A percentile compares a stretch with the other conserved stretches of the same genome.
phyloP scores from a whole-genome alignment of 2,329 filamentous ascomycete species.

The Taxawa tesnikishii region DNA sequence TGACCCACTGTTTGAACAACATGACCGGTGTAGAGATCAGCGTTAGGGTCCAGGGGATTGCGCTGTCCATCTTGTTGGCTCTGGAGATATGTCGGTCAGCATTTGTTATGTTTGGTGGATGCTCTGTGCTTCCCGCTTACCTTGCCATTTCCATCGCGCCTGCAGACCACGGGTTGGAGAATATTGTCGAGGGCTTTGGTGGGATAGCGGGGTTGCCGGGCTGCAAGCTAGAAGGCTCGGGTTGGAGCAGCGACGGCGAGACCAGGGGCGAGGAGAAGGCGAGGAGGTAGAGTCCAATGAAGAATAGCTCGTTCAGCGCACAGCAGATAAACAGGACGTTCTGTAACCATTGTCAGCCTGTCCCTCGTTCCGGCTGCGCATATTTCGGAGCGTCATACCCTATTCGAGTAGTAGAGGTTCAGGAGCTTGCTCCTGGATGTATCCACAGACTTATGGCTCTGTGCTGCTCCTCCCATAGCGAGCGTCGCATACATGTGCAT shows the following conservation, averaged over 20 bases:
- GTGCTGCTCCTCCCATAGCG: conserved; percentile 66
- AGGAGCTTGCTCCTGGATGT: conserved; percentile 77
- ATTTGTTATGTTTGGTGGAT: too few relatives aligned
- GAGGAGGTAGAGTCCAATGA: conserved; percentile 94
- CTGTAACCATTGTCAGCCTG: conserved; percentile 32
- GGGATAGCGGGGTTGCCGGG: conserved; percentile 54
- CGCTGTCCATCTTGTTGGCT: conserved; percentile 65
- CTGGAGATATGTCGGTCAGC: conserved; percentile 12
- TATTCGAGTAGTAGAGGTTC: conserved; percentile 95
- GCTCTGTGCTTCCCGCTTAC: conserved; percentile 11
- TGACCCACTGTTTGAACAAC: conserved; percentile 85
- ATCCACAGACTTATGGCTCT: conserved; percentile 90
- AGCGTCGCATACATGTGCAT: conserved; percentile 98
- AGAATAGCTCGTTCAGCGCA: conserved; percentile 87
- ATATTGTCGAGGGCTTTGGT: conserved; percentile 58
- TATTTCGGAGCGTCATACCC: conserved; percentile 46
- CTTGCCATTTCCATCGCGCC: conserved; percentile 84
- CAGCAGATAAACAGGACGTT: conserved; percentile 85
- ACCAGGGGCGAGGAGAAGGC: conserved; percentile 89
- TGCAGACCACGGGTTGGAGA: conserved; percentile 82
- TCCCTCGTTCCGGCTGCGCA: neutral
- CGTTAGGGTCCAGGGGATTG: conserved; percentile 65
- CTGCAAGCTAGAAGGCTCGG: conserved; percentile 41
- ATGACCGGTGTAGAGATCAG: conserved; percentile 75
- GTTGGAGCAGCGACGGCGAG: conserved; percentile 64